Evolutionary conservation across 2,329 filamentous ascomycete genomes (phyloP), one percentile per base, ranked within the genome.

Genomic region (Pezicula carpinea): DNA sequence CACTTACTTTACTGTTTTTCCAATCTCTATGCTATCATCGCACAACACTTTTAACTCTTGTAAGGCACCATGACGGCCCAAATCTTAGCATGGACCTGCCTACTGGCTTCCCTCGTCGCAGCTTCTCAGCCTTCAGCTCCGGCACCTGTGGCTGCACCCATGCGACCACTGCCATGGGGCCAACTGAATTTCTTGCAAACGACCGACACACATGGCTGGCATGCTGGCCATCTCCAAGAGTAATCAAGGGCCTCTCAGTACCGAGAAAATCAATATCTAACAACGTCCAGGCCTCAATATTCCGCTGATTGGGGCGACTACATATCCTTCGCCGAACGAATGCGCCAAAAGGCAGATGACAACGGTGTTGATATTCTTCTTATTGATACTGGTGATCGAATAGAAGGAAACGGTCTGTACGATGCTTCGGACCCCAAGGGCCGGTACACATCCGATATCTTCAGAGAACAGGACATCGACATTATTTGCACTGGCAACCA

Each of bases 231-330:
- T 73, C 70, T 97, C 5, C 85, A 91, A 71, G 93, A 99, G 84
- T 89, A 72, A 61, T 77, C 41, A 18, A 34, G 6, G 23, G 14
- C 6, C 17, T 18, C 32, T 13, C 3, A 18, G 18, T 6, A 17
- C 10, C 19, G 5, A 40, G 7, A n/a, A 14, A n/a, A 21, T 14
- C 6, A 26, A 17, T 18, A 43, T 17, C 47, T 62, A 40, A 60
- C 43, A 19, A 39, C 8, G 3, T 35, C 22, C 52, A 89, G 86
- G 70, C 77, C 89, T 3, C 92, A 93, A 50, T 99, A 95, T 68
- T 91, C 89, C 6, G 92, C 89, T 39, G 93, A 99, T 67, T 97
- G 93, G 90, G 93, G 93, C 49, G 93, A 99, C 69, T 99, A 97
- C 67, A 79, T 97, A 59, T 96, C 92, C 6, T 96, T 99, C 63